Conservation (phyloP, 805 yeast genomes). For the Barnettozyma sucrosica region DNA sequence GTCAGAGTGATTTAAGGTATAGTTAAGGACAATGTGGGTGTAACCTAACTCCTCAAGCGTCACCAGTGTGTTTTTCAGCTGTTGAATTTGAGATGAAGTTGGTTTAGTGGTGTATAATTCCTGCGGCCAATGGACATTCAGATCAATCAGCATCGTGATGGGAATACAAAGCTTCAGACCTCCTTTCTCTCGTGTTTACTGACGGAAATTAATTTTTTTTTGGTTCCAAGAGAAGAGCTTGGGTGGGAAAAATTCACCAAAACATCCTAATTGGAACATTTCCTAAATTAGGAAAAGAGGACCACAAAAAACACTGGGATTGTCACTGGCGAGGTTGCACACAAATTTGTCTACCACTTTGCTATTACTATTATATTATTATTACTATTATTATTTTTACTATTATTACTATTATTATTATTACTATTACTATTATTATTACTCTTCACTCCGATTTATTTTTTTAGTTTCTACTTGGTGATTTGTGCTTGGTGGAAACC, state of each 20-base stretch:
- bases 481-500: no score
- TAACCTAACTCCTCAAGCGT: conserved; percentile 62
- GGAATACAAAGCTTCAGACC: not conserved
- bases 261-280: not conserved
- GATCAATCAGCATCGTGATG: conserved; percentile 46
- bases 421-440: no score
- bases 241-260: not conserved
- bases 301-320: no score
- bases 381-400: no score
- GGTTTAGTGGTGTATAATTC: conserved; percentile 39
- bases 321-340: no score
- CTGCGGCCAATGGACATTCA: conserved; percentile 73
- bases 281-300: not conserved
- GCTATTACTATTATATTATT: no score
- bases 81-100: conserved; percentile 35
- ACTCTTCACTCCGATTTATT: no score
- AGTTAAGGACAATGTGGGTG: conserved; percentile 72
- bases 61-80: conserved; percentile 43
- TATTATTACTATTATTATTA: no score
- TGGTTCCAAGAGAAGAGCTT: no score
- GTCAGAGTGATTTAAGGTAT: conserved; percentile 43
- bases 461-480: no score
- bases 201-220: no score
- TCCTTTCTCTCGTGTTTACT: no score
- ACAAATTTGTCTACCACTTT: not conserved